Percentiles rank a stretch among this genome's conserved stretches.
Evolutionary conservation across 1,284 basidiomycete species (phyloP).

Genomic region (Peniophora sp.): DNA sequence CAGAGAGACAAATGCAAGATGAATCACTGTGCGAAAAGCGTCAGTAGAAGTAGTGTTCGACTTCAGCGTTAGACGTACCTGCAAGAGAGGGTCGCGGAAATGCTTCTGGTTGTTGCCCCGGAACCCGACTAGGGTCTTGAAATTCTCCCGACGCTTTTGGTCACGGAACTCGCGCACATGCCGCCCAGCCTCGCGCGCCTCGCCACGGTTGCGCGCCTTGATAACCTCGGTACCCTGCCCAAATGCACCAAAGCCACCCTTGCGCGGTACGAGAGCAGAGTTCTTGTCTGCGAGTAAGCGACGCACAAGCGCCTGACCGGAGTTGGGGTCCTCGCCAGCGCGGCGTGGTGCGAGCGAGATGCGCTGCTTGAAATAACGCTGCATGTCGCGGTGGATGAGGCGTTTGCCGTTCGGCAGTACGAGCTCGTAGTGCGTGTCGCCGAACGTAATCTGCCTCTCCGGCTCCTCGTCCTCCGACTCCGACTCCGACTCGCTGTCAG

Average conservation of each 20-base stretch:
- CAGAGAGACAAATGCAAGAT: too few species aligned
- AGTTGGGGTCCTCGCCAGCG: constrained; percentile 52
- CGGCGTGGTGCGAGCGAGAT: constrained; percentile 44
- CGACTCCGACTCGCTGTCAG: constrained; percentile 22
- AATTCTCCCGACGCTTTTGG: constrained; percentile 69
- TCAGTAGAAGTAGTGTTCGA: too few species aligned
- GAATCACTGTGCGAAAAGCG: too few species aligned
- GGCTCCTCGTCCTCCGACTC: constrained; percentile 38
- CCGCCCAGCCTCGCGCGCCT: constrained; percentile 87
- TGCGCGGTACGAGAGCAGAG: constrained; percentile 74
- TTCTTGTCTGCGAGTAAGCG: constrained; percentile 74
- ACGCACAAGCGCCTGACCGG: constrained; percentile 67
- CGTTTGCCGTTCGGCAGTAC: constrained; percentile 89
- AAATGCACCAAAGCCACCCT: constrained; percentile 80
- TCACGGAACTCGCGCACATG: constrained; percentile 86
- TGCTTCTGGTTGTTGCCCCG: constrained; percentile 88
- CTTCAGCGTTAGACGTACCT: constrained; percentile 13
- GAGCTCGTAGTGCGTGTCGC: constrained; percentile 81
- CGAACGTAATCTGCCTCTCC: constrained; percentile 56
- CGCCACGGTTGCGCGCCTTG: constrained; percentile 89
- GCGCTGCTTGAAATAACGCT: constrained; percentile 79
- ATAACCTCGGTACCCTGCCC: constrained; percentile 77
- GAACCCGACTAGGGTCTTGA: constrained; percentile 77
- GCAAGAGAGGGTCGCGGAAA: constrained; percentile 46
- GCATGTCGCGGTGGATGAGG: constrained; percentile 87